Conservation (phyloP, 805 yeast genomes). For the Scheffersomyces spartinae region DNA sequence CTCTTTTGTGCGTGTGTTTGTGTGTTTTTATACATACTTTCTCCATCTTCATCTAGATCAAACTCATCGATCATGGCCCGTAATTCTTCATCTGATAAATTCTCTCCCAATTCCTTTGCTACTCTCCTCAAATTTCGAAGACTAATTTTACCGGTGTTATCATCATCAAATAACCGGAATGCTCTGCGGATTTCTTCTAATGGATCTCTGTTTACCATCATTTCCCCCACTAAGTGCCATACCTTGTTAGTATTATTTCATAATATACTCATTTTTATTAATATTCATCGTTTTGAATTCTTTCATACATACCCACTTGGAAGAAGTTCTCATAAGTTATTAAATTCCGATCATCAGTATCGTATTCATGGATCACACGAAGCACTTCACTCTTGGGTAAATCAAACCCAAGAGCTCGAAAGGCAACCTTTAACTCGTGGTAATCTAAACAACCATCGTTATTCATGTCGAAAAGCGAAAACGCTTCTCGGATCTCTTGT, state of each 20-base stretch:
- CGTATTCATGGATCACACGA: constrained; percentile 70
- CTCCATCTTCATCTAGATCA: constrained; percentile 94
- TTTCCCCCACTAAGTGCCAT: constrained; percentile 57
- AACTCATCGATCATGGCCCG: constrained; percentile 97
- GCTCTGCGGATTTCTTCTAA: constrained; percentile 86
- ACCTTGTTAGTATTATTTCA: constrained; percentile 11
- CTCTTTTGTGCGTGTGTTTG: not conserved
- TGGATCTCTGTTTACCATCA: constrained; percentile 83
- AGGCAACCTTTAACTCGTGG: constrained; percentile 89
- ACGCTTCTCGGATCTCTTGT: constrained; percentile 88
- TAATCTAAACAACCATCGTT: constrained; percentile 83
- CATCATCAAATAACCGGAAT: constrained; percentile 80
- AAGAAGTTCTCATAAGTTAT: constrained; percentile 77
- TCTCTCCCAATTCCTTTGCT: constrained; percentile 88
- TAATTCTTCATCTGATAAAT: constrained; percentile 81
- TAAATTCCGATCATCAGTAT: constrained; percentile 58
- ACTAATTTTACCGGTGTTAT: constrained; percentile 72
- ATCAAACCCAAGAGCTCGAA: constrained; percentile 89
- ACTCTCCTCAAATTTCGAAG: constrained; percentile 76
- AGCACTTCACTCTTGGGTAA: constrained; percentile 64
- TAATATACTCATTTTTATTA: not conserved
- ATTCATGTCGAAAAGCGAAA: constrained; percentile 83
- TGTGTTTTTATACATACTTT: constrained; percentile 33
- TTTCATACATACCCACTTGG: constrained; percentile 42
- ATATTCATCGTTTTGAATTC: not conserved